Conservation (phyloP, 2,329 filamentous ascomycete genomes). For the Botrytis fabae region DNA sequence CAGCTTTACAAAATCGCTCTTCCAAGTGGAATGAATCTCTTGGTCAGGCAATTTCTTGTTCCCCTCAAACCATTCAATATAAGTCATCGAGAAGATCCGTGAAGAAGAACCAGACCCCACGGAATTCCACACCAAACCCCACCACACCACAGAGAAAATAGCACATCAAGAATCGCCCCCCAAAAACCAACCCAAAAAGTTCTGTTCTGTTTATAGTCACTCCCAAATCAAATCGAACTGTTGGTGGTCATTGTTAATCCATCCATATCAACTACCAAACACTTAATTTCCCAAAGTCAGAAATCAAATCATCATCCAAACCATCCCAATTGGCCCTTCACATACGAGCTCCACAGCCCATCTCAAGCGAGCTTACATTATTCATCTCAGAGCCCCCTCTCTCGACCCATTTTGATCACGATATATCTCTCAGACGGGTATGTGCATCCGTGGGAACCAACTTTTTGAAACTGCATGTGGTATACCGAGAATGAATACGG, state of each 20-base stretch:
- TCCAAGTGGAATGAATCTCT: background rate
- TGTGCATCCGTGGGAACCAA: background rate
- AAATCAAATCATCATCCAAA: background rate
- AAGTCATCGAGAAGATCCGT: background rate
- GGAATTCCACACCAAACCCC: background rate
- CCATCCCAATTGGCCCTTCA: background rate
- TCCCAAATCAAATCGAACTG: too few relatives aligned
- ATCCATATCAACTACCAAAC: too few relatives aligned
- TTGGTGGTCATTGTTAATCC: too few relatives aligned
- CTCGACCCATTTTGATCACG: constrained; percentile 4
- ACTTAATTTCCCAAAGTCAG: too few relatives aligned
- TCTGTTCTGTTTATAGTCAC: background rate
- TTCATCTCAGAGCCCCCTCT: background rate
- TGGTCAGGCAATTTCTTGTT: background rate
- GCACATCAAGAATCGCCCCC: background rate
- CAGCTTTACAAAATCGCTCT: background rate
- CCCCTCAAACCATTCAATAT: background rate
- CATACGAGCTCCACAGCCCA: background rate
- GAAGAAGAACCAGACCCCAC: background rate
- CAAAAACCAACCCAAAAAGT: background rate
- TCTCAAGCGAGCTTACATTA: constrained; percentile 6
- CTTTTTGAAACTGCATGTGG: background rate
- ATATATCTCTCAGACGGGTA: background rate
- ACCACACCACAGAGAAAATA: background rate
- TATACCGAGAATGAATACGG: background rate